Conservation (phyloP, 352 stramenopile genomes). For the Phytophthora ohioensis region DNA sequence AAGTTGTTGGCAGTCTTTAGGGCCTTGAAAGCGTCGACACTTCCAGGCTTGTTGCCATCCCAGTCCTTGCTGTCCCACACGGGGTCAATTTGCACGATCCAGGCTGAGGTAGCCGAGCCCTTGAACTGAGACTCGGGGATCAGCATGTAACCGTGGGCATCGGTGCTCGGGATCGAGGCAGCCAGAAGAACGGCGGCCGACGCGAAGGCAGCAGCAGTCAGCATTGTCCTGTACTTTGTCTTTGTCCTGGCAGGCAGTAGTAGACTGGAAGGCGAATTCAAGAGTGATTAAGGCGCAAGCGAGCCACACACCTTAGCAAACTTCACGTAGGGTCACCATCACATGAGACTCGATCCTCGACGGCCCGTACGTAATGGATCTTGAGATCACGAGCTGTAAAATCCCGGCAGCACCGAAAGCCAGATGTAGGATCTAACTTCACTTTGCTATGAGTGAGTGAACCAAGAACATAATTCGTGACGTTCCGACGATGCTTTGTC, state of each 20-base stretch:
- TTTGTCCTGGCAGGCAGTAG: background rate
- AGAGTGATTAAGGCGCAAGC: conserved; percentile 12
- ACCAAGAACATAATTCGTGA: background rate
- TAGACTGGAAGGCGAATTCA: conserved; percentile 3
- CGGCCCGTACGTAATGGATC: conserved; percentile 10
- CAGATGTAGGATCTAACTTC: conserved; percentile 3
- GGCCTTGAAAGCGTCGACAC: conserved; percentile 26
- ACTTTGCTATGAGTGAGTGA: background rate
- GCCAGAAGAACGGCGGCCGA: conserved; percentile 29
- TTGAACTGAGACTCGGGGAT: conserved; percentile 41
- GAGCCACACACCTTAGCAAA: background rate
- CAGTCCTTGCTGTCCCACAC: conserved; percentile 32
- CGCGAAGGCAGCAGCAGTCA: conserved; percentile 30
- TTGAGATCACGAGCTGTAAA: conserved; percentile 17
- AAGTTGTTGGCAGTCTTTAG: conserved; percentile 40
- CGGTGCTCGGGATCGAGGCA: conserved; percentile 20
- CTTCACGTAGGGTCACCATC: background rate
- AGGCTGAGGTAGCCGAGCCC: conserved; percentile 38
- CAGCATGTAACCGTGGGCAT: conserved; percentile 46
- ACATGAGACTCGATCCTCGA: background rate
- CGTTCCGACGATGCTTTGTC: background rate
- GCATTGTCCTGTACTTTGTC: conserved; percentile 11
- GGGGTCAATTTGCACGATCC: conserved; percentile 43
- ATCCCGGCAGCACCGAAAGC: conserved; percentile 2
- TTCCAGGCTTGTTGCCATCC: conserved; percentile 43